phyloP scores from a whole-genome alignment of 106 monocot genomes.

The Dioscorea dumetorum region DNA sequence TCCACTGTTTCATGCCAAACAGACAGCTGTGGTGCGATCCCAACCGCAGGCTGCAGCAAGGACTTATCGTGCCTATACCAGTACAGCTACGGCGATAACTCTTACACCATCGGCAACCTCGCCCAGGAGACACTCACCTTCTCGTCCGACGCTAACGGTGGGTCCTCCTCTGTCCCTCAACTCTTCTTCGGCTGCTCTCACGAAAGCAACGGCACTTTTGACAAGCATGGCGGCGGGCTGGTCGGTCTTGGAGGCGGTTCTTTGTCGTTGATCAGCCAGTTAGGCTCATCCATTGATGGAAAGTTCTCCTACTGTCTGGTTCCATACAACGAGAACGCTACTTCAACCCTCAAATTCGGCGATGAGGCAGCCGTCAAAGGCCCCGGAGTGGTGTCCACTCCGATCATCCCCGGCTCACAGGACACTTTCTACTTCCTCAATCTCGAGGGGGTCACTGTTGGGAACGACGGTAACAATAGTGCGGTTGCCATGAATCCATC shows the following conservation, averaged over 20 bases:
- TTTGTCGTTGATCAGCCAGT: not conserved
- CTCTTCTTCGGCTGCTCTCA: constrained; percentile 31
- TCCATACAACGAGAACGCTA: not conserved
- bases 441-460: constrained; percentile 8
- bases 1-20: constrained; percentile 1
- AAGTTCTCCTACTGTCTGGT: constrained; percentile 6
- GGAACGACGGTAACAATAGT: not conserved
- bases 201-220: not conserved
- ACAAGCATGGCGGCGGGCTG: not conserved
- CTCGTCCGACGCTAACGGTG: not conserved
- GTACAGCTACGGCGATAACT: constrained; percentile 18
- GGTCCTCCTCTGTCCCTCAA: constrained; percentile 1
- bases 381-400: constrained; percentile 1
- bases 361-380: not conserved
- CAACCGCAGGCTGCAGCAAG: not conserved
- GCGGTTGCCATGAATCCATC: not conserved
- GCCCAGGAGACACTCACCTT: constrained; percentile 21
- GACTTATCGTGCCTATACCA: not conserved
- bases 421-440: constrained; percentile 9
- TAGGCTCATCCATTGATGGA: not conserved
- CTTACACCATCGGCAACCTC: constrained; percentile 8
- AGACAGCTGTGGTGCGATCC: not conserved
- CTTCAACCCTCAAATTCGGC: constrained; percentile 10
- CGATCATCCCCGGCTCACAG: not conserved
- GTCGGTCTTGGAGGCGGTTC: not conserved